Evolutionary conservation across 371 early-diverging fungal genomes (phyloP).

Genomic region (Mucor saturninus): DNA sequence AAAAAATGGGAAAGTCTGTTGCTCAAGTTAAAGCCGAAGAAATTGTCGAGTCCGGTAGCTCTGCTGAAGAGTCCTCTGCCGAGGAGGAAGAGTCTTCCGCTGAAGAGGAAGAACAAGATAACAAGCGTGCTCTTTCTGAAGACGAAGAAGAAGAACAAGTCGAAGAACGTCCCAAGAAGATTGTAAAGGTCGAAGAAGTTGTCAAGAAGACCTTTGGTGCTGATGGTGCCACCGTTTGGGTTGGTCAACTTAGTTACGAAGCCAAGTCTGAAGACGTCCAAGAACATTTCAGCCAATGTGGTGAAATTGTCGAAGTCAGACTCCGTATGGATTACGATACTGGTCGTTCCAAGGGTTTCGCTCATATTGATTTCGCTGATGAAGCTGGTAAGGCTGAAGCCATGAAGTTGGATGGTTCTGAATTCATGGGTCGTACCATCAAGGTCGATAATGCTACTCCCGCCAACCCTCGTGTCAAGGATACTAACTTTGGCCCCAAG

Average conservation of each 20-base stretch:
- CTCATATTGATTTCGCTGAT: constrained; percentile 69
- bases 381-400: constrained; percentile 66
- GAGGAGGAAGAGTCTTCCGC: constrained; percentile 22
- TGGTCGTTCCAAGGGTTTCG: constrained; percentile 73
- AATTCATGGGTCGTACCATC: constrained; percentile 72
- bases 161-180: constrained; percentile 50
- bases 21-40: constrained; percentile 97
- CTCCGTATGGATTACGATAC: constrained; percentile 69
- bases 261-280: constrained; percentile 66
- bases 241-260: constrained; percentile 75
- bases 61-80: constrained; percentile 10
- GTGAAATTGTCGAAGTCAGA: constrained; percentile 68
- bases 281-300: constrained; percentile 63
- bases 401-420: constrained; percentile 65
- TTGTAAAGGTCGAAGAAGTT: constrained; percentile 53
- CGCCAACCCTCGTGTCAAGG: constrained; percentile 35
- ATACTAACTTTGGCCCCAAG: constrained; percentile 49
- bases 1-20: constrained; percentile 79
- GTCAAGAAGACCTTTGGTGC: constrained; percentile 37
- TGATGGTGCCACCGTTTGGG: constrained; percentile 62
- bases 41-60: constrained; percentile 40
- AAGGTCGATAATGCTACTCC: constrained; percentile 57
- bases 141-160: constrained; percentile 32
- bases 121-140: constrained; percentile 26
- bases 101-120: constrained; percentile 39